phyloP scores from a whole-genome alignment of 2,329 filamentous ascomycete genomes.

The Aureobasidium sp. region DNA sequence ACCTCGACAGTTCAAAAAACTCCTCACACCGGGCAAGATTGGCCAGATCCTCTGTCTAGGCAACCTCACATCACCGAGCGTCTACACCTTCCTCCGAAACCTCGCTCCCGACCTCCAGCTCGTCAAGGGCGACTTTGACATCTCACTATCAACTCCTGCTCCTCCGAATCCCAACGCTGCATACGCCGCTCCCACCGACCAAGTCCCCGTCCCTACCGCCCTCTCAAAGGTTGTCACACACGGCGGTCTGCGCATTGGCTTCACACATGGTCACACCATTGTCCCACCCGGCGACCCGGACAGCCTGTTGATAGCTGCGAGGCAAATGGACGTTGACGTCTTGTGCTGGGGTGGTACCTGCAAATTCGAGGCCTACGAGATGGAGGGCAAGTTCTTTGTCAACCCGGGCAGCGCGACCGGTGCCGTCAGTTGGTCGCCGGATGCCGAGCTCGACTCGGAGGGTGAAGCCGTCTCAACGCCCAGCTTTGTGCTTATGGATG shows the following conservation, averaged over 20 bases:
- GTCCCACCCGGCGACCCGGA: constrained; percentile 60
- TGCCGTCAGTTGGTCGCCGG: constrained; percentile 50
- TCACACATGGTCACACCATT: constrained; percentile 64
- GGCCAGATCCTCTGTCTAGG: constrained; percentile 50
- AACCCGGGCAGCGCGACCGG: constrained; percentile 62
- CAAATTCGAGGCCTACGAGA: constrained; percentile 61
- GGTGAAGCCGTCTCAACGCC: constrained; percentile 62
- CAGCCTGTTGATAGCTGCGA: constrained; percentile 55
- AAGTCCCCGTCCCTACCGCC: constrained; percentile 34
- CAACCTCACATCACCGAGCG: constrained; percentile 49
- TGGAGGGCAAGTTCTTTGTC: constrained; percentile 64
- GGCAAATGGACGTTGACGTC: constrained; percentile 64
- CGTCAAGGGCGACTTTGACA: constrained; percentile 62
- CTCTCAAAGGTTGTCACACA: constrained; percentile 63
- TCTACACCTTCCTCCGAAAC: constrained; percentile 47
- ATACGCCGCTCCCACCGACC: constrained; percentile 15
- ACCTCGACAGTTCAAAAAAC: constrained; percentile 41
- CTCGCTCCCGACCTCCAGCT: constrained; percentile 56
- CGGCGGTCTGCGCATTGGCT: constrained; percentile 57
- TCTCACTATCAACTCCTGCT: constrained; percentile 52
- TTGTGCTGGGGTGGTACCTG: constrained; percentile 62
- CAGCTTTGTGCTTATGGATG: constrained; percentile 97
- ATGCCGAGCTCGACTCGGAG: constrained; percentile 26
- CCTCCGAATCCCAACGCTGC: constrained; percentile 15
- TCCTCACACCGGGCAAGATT: constrained; percentile 50